These are phyloP conservation scores for Pleurotus djamor DNA, from an alignment of 768 basidiomycete genomes.

Conservation along the genomic window DNA sequence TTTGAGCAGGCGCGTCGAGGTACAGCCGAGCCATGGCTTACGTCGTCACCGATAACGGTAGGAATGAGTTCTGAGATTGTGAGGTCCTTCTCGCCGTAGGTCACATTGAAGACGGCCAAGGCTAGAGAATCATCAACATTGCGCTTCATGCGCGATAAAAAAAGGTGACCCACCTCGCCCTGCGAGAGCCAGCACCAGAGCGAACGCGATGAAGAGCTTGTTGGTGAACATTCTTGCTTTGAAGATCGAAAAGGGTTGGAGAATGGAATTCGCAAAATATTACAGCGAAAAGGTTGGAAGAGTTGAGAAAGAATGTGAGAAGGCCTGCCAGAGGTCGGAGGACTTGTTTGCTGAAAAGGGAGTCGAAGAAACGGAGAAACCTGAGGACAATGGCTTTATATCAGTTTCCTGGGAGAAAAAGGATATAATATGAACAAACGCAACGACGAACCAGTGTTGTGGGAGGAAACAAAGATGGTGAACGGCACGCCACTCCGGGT, in stretches of 20 bases:
- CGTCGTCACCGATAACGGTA: not conserved
- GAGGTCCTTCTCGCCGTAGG: constrained; percentile 2
- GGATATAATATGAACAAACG: not conserved
- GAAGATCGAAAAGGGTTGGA: not conserved
- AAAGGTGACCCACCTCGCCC: constrained; percentile 11
- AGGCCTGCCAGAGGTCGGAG: constrained; percentile 12
- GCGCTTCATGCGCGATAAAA: not conserved
- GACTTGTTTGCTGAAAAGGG: constrained; percentile 6
- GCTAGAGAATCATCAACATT: not conserved
- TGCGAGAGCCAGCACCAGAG: constrained; percentile 9
- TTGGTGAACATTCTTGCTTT: constrained; percentile 2
- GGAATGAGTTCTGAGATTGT: constrained; percentile 1
- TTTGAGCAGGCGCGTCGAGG: not conserved
- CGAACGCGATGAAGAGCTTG: constrained; percentile 7
- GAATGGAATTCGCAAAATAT: too few species aligned
- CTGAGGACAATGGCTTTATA: constrained; percentile 2
- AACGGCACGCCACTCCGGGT: not conserved
- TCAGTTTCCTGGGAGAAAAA: constrained; percentile 1
- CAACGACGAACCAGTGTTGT: constrained; percentile 1
- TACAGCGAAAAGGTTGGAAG: not conserved
- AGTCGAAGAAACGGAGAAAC: not conserved
- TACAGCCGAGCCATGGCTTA: not conserved
- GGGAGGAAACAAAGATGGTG: not conserved
- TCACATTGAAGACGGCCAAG: constrained; percentile 8
- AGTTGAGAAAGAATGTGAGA: constrained; percentile 1